Percentiles rank a stretch among this genome's conserved stretches.
Conservation (phyloP, 1,284 basidiomycete species). For the Pseudozyma sp. region DNA sequence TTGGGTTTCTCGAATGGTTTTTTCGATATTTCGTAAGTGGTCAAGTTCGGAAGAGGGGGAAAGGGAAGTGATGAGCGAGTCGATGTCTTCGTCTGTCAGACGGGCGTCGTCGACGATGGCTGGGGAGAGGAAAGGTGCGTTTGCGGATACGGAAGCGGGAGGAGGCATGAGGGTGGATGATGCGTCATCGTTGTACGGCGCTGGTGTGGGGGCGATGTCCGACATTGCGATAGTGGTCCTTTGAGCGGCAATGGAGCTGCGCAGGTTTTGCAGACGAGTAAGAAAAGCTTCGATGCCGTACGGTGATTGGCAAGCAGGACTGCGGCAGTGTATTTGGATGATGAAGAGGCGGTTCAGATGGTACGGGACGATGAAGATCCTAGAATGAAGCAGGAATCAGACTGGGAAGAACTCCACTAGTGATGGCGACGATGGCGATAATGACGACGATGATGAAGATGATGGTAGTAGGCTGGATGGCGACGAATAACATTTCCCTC, state of each 20-base stretch:
- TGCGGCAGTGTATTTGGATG: background rate
- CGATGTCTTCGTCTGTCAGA: constrained; percentile 46
- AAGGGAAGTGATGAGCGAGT: constrained; percentile 40
- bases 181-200: constrained; percentile 6
- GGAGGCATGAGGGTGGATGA: constrained; percentile 20
- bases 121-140: background rate
- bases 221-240: background rate
- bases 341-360: background rate
- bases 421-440: constrained; percentile 12
- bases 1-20: constrained; percentile 46
- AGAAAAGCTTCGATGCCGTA: background rate
- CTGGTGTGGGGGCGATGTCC: background rate
- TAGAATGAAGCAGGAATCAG: background rate
- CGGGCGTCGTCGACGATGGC: constrained; percentile 24
- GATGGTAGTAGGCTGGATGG: background rate
- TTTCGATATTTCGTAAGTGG: constrained; percentile 41
- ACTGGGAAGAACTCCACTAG: background rate
- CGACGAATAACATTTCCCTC: background rate
- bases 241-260: no score
- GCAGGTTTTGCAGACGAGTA: no score
- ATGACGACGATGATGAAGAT: background rate
- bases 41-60: constrained; percentile 41
- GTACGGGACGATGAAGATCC: background rate
- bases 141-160: background rate
- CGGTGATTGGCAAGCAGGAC: background rate